Evolutionary conservation across 108 stramenopile species (phyloP), one percentile per base, ranked within the genome.

Genomic region (Poteriospumella lacustris): DNA sequence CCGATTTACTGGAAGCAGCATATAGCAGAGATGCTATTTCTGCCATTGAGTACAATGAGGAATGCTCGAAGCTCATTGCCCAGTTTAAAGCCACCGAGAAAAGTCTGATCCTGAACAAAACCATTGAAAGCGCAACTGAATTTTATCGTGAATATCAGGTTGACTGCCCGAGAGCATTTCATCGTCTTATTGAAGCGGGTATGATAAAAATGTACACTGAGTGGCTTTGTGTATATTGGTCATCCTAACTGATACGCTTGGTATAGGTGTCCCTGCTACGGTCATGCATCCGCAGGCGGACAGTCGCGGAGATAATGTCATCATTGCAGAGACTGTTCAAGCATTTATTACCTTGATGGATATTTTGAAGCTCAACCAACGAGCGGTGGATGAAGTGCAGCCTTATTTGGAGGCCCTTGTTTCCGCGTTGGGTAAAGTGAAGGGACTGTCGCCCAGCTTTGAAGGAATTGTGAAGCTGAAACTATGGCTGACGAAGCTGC

Each of bases 261-360:
- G 77, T 12, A 84, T 91, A 85, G 95, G 95, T 15, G 94, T 96
- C 19, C 97, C 97, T 26, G 95, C 95, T 72, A 91, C 91, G 42
- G 88, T 95, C 42, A 86, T 92, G 60, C 76, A 80, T 28, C 68
- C 81, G 34, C 34, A 79, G 26, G 87, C 58, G 26, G 88, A 87
- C 76, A 88, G 83, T 40, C 59, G 80, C 40, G 83, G 85, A 24
- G 88, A 89, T 19, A 91, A 90, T 0, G 91, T 92, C 2, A 89
- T 89, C 43, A 92, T 94, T 3, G 93, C 92, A 0, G 92, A 93
- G 76, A 90, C 93, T 43, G 92, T 77, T 68, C 79, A 83, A 81
- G 39, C 91, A 94, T 97, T 98, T 81, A 98, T 98, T 82, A 98
- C 96, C 1, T 85, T 92, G 43, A 98, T 98, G 96, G 97, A 98